Evolutionary conservation across 2,329 filamentous ascomycete species (phyloP).

Genomic region (Fusarium haematococcum): DNA sequence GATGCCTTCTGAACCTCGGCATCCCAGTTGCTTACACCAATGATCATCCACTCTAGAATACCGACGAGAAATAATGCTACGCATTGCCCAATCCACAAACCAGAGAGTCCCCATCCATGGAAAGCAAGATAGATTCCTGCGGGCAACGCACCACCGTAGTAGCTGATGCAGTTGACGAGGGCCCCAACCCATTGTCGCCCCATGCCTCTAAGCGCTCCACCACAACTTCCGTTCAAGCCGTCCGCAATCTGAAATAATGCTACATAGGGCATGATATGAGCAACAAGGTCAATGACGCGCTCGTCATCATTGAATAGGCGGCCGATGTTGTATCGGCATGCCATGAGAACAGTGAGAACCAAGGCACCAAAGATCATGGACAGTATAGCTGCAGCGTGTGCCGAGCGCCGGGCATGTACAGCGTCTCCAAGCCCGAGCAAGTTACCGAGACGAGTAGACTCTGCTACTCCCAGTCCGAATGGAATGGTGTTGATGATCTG

Average conservation of each 20-base stretch:
- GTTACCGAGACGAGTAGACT: conserved; percentile 82
- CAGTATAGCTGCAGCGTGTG: conserved; percentile 80
- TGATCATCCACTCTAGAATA: conserved; percentile 81
- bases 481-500: conserved; percentile 88
- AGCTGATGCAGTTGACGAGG: conserved; percentile 82
- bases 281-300: conserved; percentile 77
- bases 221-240: conserved; percentile 86
- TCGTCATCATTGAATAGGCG: conserved; percentile 85
- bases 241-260: conserved; percentile 93
- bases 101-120: conserved; percentile 83
- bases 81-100: conserved; percentile 87
- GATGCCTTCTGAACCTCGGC: conserved; percentile 42
- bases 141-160: conserved; percentile 85
- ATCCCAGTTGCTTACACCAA: conserved; percentile 82
- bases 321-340: conserved; percentile 78
- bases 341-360: conserved; percentile 77
- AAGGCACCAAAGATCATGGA: conserved; percentile 75
- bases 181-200: conserved; percentile 88
- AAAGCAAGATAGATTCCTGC: conserved; percentile 88
- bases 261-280: conserved; percentile 84
- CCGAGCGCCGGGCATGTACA: conserved; percentile 75
- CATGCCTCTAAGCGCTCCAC: conserved; percentile 85
- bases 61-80: conserved; percentile 86
- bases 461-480: conserved; percentile 86
- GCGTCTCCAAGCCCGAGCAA: conserved; percentile 77